Evolutionary conservation across 176 grass and related monocot genomes (phyloP).

Genomic region (Hordeum marinum): DNA sequence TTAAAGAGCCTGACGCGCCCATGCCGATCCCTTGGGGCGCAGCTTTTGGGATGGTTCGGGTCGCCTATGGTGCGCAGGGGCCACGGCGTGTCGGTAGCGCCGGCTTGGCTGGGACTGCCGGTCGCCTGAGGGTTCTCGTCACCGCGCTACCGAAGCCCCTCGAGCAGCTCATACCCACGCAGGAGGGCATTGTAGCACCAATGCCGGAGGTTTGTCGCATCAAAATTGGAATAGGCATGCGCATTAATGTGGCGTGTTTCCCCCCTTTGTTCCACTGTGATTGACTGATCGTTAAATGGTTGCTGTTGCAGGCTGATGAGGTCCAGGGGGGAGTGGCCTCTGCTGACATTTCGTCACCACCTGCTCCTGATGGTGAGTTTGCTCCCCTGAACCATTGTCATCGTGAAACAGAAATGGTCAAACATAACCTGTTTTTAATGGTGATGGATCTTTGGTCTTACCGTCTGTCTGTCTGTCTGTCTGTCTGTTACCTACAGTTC

Average conservation of each 20-base stretch:
- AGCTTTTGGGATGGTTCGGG: background rate
- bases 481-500: background rate
- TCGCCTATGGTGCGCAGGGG: background rate
- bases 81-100: background rate
- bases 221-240: background rate
- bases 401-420: background rate
- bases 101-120: background rate
- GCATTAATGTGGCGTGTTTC: background rate
- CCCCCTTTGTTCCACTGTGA: background rate
- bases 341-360: background rate
- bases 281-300: background rate
- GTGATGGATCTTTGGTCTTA: background rate
- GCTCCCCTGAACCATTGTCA: background rate
- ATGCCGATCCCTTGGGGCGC: background rate
- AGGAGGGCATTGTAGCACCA: background rate
- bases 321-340: background rate
- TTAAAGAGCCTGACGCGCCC: background rate
- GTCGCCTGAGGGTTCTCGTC: slow-evolving; percentile 1
- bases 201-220: slow-evolving; percentile 8
- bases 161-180: background rate
- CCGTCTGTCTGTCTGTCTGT: background rate
- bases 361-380: background rate
- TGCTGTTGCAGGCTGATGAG: slow-evolving; percentile 25
- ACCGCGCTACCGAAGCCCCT: slow-evolving; percentile 10
- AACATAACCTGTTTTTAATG: background rate